Evolutionary conservation across 1,284 basidiomycete genomes (phyloP), one percentile per base, ranked within the genome.

Genomic region (Taiwanofungus camphoratus): DNA sequence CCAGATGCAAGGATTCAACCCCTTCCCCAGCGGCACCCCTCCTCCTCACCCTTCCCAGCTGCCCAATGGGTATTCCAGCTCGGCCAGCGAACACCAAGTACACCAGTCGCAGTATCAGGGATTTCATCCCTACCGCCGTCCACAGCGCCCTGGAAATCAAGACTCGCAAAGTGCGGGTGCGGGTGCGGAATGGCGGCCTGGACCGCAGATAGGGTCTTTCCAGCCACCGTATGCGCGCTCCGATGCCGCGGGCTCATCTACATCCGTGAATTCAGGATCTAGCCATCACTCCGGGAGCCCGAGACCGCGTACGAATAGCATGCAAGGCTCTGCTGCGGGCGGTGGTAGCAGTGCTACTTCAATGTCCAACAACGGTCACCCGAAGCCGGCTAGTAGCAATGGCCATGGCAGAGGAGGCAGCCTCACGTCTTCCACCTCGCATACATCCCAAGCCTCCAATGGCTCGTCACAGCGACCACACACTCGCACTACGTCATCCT

Each of bases 81-180:
- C 57, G 48, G 45, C 62, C 48, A 26, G 56, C 51, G 48, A 66
- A 58, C 35, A 62, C 54, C n/a, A n/a, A n/a, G n/a, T n/a, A n/a
- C 6, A 55, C 39, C 55, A 66, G 9, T 60, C 62, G 18, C 76
- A 71, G 46, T 80, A 82, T 56, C 69, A 70, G 26, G 81, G 81
- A 22, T 88, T 81, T 60, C 86, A 88, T 60, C 85, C 86, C 38
- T 88, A 88, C 71, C 82, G 85, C 46, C 77, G 86, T n/a, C 82
- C 84, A 26, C 61, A 67, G 46, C 75, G 79, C 24, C 74, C 73
- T 26, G 55, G 56, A 3, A 52, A 54, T 37, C 57, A 55, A 36
- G 71, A 70, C 41, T 61, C 67, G 45, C 52, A 66, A n/a, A 61
- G 66, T 36, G 56, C 65, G 22, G 55, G 60, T 12, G 56, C 61